Evolutionary conservation across 2,329 filamentous ascomycete species (phyloP).

Genomic region (Cladophialophora yegresii): DNA sequence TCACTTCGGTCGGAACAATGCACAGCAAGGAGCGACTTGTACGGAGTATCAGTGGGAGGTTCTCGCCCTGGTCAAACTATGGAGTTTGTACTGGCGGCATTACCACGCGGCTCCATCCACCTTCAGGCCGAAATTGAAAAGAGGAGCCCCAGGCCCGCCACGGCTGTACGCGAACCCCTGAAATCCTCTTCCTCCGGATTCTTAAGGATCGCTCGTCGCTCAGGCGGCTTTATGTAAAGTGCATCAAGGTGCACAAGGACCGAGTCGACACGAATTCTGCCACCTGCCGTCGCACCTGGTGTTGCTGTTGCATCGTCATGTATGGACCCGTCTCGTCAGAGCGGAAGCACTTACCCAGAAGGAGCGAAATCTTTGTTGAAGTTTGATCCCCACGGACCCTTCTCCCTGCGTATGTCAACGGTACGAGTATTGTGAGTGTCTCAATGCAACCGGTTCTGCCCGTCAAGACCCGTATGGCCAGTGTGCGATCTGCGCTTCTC

Average conservation of each 20-base stretch:
- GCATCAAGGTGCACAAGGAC: neutral
- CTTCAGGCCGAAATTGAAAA: neutral
- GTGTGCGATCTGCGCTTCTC: neutral
- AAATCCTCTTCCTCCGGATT: neutral
- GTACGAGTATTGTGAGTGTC: neutral
- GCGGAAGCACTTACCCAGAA: neutral
- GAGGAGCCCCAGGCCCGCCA: neutral
- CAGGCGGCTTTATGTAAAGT: neutral
- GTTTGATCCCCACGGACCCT: neutral
- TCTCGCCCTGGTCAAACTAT: too few relatives aligned
- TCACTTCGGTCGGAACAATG: neutral
- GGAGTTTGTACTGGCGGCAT: neutral
- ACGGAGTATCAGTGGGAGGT: too few relatives aligned
- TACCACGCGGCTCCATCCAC: neutral
- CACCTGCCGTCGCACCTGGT: neutral
- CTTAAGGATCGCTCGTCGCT: neutral
- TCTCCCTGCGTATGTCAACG: neutral
- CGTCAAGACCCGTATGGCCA: neutral
- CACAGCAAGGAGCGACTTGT: neutral
- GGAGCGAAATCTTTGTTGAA: neutral
- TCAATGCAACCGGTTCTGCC: neutral
- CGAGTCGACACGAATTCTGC: neutral
- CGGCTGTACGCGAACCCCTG: neutral
- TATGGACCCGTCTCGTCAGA: neutral
- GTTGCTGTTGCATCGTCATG: neutral